Percentiles rank a stretch among this genome's conserved stretches.
These are phyloP conservation scores for Suillus discolor DNA, from an alignment of 768 basidiomycete species.

Conservation along the genomic window DNA sequence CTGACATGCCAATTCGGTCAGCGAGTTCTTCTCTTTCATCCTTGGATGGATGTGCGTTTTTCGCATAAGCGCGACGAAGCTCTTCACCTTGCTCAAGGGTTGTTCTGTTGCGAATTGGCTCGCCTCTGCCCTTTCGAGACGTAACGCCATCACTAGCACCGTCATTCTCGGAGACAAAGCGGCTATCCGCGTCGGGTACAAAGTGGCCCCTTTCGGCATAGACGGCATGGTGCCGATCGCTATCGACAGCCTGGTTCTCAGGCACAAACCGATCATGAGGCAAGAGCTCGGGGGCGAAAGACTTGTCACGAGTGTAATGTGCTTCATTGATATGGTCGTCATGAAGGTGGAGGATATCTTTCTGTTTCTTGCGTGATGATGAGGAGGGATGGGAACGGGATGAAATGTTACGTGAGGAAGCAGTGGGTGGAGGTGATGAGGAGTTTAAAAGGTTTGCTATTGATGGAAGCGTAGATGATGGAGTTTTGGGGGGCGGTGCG, in stretches of 20 bases:
- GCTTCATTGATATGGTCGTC: conserved; percentile 33
- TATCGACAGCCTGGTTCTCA: conserved; percentile 34
- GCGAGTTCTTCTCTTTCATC: conserved; percentile 70
- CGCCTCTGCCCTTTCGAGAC: conserved; percentile 32
- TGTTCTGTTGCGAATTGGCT: conserved; percentile 56
- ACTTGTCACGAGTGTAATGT: conserved; percentile 22
- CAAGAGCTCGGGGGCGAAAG: conserved; percentile 33
- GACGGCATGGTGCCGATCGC: conserved; percentile 22
- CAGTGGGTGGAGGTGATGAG: conserved; percentile 28
- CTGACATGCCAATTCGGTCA: conserved; percentile 76
- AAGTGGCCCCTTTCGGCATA: conserved; percentile 51
- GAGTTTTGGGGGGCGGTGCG: conserved; percentile 19
- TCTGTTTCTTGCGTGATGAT: conserved; percentile 32
- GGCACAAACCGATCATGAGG: conserved; percentile 35
- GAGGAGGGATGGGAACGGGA: conserved; percentile 28
- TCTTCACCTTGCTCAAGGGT: conserved; percentile 67
- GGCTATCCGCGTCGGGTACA: conserved; percentile 52
- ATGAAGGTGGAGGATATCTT: not conserved
- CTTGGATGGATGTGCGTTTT: conserved; percentile 65
- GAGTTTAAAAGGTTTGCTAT: conserved; percentile 45
- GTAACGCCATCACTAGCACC: conserved; percentile 23
- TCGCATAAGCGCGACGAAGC: conserved; percentile 64
- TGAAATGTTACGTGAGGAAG: conserved; percentile 21
- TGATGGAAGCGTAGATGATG: conserved; percentile 33
- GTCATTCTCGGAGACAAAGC: conserved; percentile 55